Evolutionary conservation across 177 flowering plant genomes (phyloP).

Genomic region (Tripterygium wilfordii): DNA sequence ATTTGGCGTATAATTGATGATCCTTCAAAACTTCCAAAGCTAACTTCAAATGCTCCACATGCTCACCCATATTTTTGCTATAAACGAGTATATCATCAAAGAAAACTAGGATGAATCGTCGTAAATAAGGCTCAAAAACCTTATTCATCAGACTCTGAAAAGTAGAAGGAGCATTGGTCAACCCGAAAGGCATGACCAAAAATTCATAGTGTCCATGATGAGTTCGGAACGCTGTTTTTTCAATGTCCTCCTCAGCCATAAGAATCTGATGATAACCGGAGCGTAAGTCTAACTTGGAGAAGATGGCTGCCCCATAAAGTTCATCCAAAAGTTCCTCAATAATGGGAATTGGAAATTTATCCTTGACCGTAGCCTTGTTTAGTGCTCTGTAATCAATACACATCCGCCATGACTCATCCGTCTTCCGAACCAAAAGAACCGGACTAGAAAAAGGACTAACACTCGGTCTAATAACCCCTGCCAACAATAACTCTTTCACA

Average conservation of each 20-base stretch:
- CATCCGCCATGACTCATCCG: slow-evolving; percentile 1
- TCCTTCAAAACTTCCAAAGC: neutral
- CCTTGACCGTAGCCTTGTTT: neutral
- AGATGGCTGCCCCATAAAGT: neutral
- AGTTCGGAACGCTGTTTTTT: slow-evolving; percentile 11
- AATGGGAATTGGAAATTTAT: slow-evolving; percentile 9
- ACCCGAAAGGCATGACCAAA: slow-evolving; percentile 10
- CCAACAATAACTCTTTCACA: neutral
- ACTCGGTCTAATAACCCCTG: slow-evolving; percentile 2
- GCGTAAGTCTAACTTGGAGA: slow-evolving; percentile 8
- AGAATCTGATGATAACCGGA: slow-evolving; percentile 6
- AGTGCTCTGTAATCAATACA: slow-evolving; percentile 1
- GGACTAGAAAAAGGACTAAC: neutral
- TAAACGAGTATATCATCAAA: slow-evolving; percentile 9
- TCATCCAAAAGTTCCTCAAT: slow-evolving; percentile 9
- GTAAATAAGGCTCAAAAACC: neutral
- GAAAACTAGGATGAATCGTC: slow-evolving; percentile 7
- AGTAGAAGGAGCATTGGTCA: slow-evolving; percentile 5
- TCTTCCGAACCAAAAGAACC: slow-evolving; percentile 3
- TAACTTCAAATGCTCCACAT: neutral
- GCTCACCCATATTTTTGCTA: neutral
- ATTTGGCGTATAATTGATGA: neutral
- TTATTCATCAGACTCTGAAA: slow-evolving; percentile 10
- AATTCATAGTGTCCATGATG: slow-evolving; percentile 8
- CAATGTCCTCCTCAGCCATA: neutral